Percentiles rank a stretch among this genome's conserved stretches.
phyloP scores from a whole-genome alignment of 345 rosid species.

The Streptanthus diversifolius region DNA sequence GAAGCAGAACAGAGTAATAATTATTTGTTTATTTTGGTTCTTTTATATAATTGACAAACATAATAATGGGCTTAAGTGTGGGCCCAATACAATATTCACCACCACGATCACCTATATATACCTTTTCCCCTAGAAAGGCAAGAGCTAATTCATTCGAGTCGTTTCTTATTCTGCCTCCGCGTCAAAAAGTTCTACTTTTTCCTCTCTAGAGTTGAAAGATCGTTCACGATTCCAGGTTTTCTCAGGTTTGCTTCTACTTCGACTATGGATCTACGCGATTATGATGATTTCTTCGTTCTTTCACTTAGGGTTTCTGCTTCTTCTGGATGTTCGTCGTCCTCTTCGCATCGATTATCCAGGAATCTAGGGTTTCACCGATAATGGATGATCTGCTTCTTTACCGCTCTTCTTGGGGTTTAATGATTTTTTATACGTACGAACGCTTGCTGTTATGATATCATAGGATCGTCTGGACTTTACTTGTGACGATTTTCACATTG shows the following conservation, averaged over 20 bases:
- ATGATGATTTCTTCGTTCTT: constrained; percentile 21
- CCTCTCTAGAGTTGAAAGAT: neutral
- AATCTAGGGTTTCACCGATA: constrained; percentile 16
- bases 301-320: neutral
- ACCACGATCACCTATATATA: neutral
- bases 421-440: neutral
- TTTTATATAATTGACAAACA: neutral
- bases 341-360: neutral
- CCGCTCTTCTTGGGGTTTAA: too few species aligned
- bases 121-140: neutral
- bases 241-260: constrained; percentile 38
- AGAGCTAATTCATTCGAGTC: neutral
- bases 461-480: neutral
- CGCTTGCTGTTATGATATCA: too few species aligned
- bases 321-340: neutral
- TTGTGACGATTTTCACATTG: neutral
- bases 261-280: constrained; percentile 3
- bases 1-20: too few species aligned
- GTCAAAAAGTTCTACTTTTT: neutral
- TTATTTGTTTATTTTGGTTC: too few species aligned
- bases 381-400: neutral
- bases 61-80: neutral
- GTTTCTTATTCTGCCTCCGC: neutral
- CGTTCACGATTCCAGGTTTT: neutral
- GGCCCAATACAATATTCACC: neutral